Evolutionary conservation across 371 early-diverging fungal species (phyloP).

Genomic region (Rhizopus stolonifer): DNA sequence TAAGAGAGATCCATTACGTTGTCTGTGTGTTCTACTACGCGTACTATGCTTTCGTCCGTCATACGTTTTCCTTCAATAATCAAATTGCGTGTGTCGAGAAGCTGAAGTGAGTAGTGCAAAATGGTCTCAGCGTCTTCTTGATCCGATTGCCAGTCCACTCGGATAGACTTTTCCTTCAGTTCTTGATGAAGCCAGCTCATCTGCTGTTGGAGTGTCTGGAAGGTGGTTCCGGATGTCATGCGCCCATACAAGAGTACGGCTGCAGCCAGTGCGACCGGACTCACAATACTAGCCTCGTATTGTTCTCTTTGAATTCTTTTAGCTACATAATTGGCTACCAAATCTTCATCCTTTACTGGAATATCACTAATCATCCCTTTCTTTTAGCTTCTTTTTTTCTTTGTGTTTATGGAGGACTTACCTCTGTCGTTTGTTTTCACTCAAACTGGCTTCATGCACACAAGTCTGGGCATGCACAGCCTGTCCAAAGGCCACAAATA

Average conservation of each 20-base stretch:
- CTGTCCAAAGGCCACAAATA: slow-evolving; percentile 44
- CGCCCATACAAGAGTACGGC: slow-evolving; percentile 45
- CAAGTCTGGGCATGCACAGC: slow-evolving; percentile 24
- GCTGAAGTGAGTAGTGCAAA: slow-evolving; percentile 35
- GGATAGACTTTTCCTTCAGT: slow-evolving; percentile 25
- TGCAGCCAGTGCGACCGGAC: slow-evolving; percentile 45
- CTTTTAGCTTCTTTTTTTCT: background rate
- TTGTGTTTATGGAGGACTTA: background rate
- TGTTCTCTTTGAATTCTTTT: slow-evolving; percentile 39
- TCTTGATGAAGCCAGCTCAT: slow-evolving; percentile 40
- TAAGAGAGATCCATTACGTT: slow-evolving; percentile 52
- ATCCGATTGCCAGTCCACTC: slow-evolving; percentile 47
- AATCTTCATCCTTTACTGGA: slow-evolving; percentile 24
- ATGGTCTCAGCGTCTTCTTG: slow-evolving; percentile 46
- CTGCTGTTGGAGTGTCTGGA: slow-evolving; percentile 43
- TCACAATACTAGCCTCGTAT: slow-evolving; percentile 34
- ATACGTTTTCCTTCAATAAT: slow-evolving; percentile 42
- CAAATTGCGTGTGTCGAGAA: slow-evolving; percentile 43
- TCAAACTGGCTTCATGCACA: slow-evolving; percentile 15
- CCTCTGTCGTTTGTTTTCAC: slow-evolving; percentile 18
- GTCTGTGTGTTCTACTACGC: slow-evolving; percentile 51
- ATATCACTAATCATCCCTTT: slow-evolving; percentile 9
- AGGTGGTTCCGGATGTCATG: slow-evolving; percentile 28
- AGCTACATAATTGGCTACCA: slow-evolving; percentile 28
- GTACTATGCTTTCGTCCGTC: slow-evolving; percentile 36